Conservation (phyloP, 176 grass and related monocot species). For the Zoysia japonica region DNA sequence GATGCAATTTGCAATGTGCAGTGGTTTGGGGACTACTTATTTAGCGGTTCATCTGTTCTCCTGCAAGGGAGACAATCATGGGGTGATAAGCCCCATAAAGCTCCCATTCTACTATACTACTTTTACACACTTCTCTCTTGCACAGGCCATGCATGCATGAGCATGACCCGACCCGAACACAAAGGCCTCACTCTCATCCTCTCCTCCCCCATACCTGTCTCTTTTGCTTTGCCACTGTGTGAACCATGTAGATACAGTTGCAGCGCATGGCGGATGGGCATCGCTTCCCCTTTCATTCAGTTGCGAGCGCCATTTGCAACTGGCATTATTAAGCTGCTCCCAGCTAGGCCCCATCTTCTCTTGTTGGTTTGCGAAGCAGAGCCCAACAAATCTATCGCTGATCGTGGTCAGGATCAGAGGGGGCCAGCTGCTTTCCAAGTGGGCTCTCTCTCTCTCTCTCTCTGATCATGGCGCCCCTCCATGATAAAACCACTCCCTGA, state of each 20-base stretch:
- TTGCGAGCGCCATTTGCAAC: conserved; percentile 15
- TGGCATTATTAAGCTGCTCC: conserved; percentile 11
- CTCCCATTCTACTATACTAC: conserved; percentile 34
- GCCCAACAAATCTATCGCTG: conserved; percentile 50
- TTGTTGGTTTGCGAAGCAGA: conserved; percentile 48
- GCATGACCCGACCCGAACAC: conserved; percentile 36
- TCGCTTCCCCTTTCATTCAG: conserved; percentile 27
- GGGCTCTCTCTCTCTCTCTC: conserved; percentile 37
- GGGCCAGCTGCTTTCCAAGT: conserved; percentile 54
- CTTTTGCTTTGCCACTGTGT: conserved; percentile 38
- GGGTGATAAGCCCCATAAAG: conserved; percentile 47
- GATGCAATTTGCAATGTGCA: conserved; percentile 2
- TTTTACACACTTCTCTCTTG: conserved; percentile 27
- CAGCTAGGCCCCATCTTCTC: conserved; percentile 50
- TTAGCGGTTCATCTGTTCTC: conserved; percentile 30
- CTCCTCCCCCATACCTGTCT: conserved; percentile 41
- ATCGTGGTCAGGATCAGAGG: conserved; percentile 50
- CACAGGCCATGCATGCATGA: conserved; percentile 16
- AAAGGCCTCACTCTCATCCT: conserved; percentile 7
- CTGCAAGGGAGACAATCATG: conserved; percentile 55
- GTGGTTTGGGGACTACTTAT: background rate
- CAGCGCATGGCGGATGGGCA: conserved; percentile 31
- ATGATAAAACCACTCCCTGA: conserved; percentile 49
- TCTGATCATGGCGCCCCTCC: conserved; percentile 43
- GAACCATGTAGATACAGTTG: background rate